Conservation (phyloP, 2,329 filamentous ascomycete species). For the Alternaria conjuncta region DNA sequence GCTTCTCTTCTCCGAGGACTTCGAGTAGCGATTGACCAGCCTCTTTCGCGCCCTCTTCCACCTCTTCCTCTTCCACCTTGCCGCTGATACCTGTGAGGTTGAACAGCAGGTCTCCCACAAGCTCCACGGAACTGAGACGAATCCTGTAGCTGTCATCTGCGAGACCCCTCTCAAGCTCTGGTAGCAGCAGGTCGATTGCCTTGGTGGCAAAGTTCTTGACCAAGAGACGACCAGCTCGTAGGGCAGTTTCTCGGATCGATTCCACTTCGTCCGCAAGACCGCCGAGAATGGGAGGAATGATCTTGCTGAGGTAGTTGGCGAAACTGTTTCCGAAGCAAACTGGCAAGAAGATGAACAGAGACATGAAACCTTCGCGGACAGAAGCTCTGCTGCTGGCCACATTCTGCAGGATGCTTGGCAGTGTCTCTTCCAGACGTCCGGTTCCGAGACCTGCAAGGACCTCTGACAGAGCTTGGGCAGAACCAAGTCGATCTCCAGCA, state of each 20-base stretch:
- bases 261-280: constrained; percentile 96
- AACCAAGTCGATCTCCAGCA: constrained; percentile 93
- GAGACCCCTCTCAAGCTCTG: constrained; percentile 92
- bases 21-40: constrained; percentile 93
- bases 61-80: constrained; percentile 75
- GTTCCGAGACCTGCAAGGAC: constrained; percentile 95
- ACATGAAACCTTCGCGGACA: constrained; percentile 98
- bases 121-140: constrained; percentile 94
- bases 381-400: constrained; percentile 88
- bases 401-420: constrained; percentile 96
- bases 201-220: constrained; percentile 98
- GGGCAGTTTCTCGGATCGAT: constrained; percentile 93
- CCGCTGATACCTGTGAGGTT: constrained; percentile 94
- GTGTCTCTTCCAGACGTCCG: constrained; percentile 87
- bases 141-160: constrained; percentile 99
- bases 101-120: constrained; percentile 95
- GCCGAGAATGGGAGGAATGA: constrained; percentile 92
- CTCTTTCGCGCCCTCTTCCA: constrained; percentile 81
- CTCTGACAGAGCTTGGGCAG: constrained; percentile 94
- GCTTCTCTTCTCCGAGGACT: constrained; percentile 91
- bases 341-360: constrained; percentile 97
- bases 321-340: constrained; percentile 99
- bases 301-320: constrained; percentile 90
- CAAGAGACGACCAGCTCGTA: constrained; percentile 88
- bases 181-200: constrained; percentile 90